Percentiles rank a stretch among this genome's conserved stretches.
phyloP scores from a whole-genome alignment of 257 asterid species.

The Jasminum sambac region DNA sequence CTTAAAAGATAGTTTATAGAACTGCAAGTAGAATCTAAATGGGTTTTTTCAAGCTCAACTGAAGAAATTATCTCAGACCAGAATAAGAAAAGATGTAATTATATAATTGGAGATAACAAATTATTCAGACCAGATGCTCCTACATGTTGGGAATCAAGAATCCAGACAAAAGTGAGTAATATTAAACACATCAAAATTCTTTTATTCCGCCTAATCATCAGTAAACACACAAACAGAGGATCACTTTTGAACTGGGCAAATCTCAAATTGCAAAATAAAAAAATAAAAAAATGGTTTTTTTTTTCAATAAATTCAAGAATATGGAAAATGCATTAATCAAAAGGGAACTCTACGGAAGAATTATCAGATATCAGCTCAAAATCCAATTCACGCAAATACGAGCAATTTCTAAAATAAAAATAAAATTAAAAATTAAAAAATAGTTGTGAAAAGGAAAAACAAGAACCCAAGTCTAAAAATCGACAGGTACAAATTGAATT shows the following conservation, averaged over 20 bases:
- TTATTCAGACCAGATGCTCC: conserved; percentile 26
- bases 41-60: background rate
- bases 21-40: background rate
- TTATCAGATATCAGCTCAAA: background rate
- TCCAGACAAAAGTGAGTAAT: conserved; percentile 34
- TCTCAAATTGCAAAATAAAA: background rate
- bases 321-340: background rate
- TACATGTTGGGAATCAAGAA: conserved; percentile 42
- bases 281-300: background rate
- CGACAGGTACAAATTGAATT: conserved; percentile 10
- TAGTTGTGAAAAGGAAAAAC: background rate
- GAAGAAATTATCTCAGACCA: background rate
- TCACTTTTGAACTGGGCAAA: background rate
- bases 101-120: conserved; percentile 21
- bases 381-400: background rate
- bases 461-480: background rate
- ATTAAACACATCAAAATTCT: conserved; percentile 18
- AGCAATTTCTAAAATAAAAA: no score
- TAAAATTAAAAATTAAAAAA: background rate
- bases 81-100: conserved; percentile 4
- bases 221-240: background rate
- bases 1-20: background rate
- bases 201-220: conserved; percentile 26
- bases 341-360: background rate
- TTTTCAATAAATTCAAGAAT: background rate